Percentiles rank a stretch among this genome's conserved stretches.
phyloP scores from a whole-genome alignment of 2,329 filamentous ascomycete species.

The Grosmannia huntii region DNA sequence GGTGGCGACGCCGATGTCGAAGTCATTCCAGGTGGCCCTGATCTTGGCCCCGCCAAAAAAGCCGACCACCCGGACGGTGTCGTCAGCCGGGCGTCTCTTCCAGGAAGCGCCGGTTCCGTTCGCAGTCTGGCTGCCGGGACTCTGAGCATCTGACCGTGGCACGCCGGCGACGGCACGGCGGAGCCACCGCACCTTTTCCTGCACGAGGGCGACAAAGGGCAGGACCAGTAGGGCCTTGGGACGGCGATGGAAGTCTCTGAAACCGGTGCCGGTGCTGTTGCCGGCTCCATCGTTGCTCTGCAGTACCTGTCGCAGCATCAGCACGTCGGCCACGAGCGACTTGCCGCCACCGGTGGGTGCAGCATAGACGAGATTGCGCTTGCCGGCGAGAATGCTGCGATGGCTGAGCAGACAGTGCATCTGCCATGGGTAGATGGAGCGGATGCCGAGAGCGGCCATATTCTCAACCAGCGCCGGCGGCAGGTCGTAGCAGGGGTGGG shows the following conservation, averaged over 20 bases:
- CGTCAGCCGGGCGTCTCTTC: slow-evolving; percentile 42
- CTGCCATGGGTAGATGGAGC: slow-evolving; percentile 68
- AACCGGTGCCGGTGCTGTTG: neutral
- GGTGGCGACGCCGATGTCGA: slow-evolving; percentile 68
- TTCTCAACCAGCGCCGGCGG: slow-evolving; percentile 49
- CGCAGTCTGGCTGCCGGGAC: slow-evolving; percentile 7
- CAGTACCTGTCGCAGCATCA: slow-evolving; percentile 62
- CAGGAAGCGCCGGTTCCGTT: slow-evolving; percentile 21
- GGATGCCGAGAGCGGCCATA: slow-evolving; percentile 53
- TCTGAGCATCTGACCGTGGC: slow-evolving; percentile 21
- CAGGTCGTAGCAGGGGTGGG: slow-evolving; percentile 50
- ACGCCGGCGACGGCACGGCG: slow-evolving; percentile 52
- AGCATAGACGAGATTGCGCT: slow-evolving; percentile 63
- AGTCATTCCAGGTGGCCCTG: slow-evolving; percentile 55
- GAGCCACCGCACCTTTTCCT: slow-evolving; percentile 67
- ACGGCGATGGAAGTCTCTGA: slow-evolving; percentile 17
- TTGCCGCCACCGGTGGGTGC: slow-evolving; percentile 70
- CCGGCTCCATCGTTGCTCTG: slow-evolving; percentile 17
- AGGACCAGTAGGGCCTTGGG: slow-evolving; percentile 60
- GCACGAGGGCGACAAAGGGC: slow-evolving; percentile 67
- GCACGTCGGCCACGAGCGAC: slow-evolving; percentile 58
- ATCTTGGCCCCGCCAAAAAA: slow-evolving; percentile 65
- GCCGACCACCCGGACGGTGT: slow-evolving; percentile 51
- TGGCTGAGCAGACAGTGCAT: slow-evolving; percentile 58
- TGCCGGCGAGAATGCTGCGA: slow-evolving; percentile 47